Evolutionary conservation across 148 eudicot genomes (phyloP), one percentile per base, ranked within the genome.

Genomic region (Selenicereus undatus): DNA sequence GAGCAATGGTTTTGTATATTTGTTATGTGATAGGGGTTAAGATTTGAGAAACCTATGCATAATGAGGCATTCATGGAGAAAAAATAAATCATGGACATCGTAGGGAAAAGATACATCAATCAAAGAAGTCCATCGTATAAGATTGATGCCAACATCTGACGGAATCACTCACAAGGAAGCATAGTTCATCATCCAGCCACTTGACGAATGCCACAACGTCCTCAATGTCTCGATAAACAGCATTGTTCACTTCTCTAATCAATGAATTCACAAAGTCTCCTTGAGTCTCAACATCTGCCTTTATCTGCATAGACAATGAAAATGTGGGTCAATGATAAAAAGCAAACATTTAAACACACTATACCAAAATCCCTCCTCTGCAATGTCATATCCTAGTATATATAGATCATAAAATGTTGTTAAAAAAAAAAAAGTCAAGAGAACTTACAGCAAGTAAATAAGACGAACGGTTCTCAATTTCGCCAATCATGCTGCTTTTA

Each of bases 161-260:
- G 9, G 65, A 8, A 68, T 17, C 27, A 83, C 96, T 90, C 85
- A 92, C 98, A 78, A 94, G 94, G 85, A 90, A 94, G 85, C 91
- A 86, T 52, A 94, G 91, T 77, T 94, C 98, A 56, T 94, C 98
- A 86, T 94, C 98, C 48, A 94, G 94, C 98, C 98, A 94, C 83
- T 94, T 94, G 74, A 94, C 98, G 56, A 94, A 94, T 48, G 93
- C 94, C 66, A 89, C 92, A 11, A 94, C 96, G 70, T 91, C 96
- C 79, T 92, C 93, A 73, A 94, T 90, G 80, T 92, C 87, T 73
- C 73, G 82, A 81, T 83, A 94, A 35, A 74, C 89, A 50, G 94
- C 98, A 86, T 84, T 56, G 45, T 91, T 88, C 73, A 94, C 96
- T 83, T 94, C 98, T 75, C 74, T 77, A 56, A 94, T 94, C 79